phyloP scores from a whole-genome alignment of 805 yeast genomes.

The Cephaloascus fragrans region DNA sequence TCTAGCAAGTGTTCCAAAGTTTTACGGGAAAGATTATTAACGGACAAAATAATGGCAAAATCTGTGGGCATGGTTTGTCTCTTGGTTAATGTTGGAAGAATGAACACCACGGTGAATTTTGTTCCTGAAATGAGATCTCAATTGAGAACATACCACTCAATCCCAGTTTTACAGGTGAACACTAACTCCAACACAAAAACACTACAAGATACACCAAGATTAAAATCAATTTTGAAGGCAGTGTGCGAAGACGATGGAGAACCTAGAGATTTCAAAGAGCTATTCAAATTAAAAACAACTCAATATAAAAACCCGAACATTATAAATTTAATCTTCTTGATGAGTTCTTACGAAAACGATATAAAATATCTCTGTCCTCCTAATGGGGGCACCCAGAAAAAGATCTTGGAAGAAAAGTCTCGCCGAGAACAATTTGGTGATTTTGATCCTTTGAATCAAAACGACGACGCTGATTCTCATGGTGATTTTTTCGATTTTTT shows the following conservation, averaged over 20 bases:
- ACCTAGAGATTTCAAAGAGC: constrained; percentile 37
- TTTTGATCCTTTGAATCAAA: constrained; percentile 2
- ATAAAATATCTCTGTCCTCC: constrained; percentile 25
- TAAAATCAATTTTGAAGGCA: constrained; percentile 82
- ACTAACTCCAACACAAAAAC: constrained; percentile 57
- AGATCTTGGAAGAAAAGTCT: neutral
- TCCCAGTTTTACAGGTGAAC: constrained; percentile 77
- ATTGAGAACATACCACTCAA: constrained; percentile 85
- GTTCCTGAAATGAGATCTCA: constrained; percentile 95
- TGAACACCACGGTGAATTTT: constrained; percentile 91
- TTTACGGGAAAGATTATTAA: constrained; percentile 63
- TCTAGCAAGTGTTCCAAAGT: constrained; percentile 78
- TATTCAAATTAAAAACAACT: constrained; percentile 15
- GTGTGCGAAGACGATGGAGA: constrained; percentile 63
- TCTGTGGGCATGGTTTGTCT: constrained; percentile 76
- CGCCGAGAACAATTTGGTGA: neutral
- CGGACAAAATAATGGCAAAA: constrained; percentile 51
- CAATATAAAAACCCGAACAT: constrained; percentile 43
- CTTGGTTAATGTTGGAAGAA: constrained; percentile 83
- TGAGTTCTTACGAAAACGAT: constrained; percentile 55
- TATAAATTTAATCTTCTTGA: constrained; percentile 63
- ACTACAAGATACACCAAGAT: constrained; percentile 88
- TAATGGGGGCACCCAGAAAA: neutral
- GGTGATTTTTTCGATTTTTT: constrained; percentile 67
- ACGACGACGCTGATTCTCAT: constrained; percentile 9